phyloP scores from a whole-genome alignment of 768 basidiomycete genomes.

The Tephrocybe sp. region DNA sequence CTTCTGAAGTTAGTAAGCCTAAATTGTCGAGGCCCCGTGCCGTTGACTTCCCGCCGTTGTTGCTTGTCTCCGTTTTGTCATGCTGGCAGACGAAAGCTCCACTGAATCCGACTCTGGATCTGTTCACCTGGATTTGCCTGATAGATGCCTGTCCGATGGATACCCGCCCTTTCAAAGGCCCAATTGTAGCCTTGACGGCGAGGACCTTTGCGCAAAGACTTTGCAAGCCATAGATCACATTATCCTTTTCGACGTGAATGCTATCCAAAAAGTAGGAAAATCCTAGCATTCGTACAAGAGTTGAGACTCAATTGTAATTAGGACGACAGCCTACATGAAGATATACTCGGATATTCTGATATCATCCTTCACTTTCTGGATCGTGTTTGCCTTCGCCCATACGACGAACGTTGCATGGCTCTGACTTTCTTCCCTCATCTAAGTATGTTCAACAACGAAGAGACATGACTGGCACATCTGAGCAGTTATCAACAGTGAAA shows the following conservation, averaged over 20 bases:
- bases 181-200: not conserved
- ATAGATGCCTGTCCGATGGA: not conserved
- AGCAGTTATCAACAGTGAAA: constrained; percentile 22
- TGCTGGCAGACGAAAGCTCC: constrained; percentile 34
- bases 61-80: not conserved
- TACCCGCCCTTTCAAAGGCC: not conserved
- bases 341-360: constrained; percentile 20
- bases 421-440: constrained; percentile 15
- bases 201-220: constrained; percentile 7
- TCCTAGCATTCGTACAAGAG: not conserved
- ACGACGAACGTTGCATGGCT: not conserved
- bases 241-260: constrained; percentile 8
- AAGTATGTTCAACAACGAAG: constrained; percentile 20
- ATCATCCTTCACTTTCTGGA: constrained; percentile 20
- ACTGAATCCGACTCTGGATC: constrained; percentile 53
- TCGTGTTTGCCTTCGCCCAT: constrained; percentile 5
- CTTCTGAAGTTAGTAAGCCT: not conserved
- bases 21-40: not conserved
- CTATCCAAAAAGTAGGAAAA: constrained; percentile 14
- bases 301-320: not conserved
- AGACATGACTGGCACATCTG: constrained; percentile 9
- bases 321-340: constrained; percentile 14
- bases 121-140: not conserved
- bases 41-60: not conserved
- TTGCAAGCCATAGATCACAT: constrained; percentile 14